Base-by-base conservation (phyloP, 2,329 filamentous ascomycete species). In the Calonectria henricotiae region DNA sequence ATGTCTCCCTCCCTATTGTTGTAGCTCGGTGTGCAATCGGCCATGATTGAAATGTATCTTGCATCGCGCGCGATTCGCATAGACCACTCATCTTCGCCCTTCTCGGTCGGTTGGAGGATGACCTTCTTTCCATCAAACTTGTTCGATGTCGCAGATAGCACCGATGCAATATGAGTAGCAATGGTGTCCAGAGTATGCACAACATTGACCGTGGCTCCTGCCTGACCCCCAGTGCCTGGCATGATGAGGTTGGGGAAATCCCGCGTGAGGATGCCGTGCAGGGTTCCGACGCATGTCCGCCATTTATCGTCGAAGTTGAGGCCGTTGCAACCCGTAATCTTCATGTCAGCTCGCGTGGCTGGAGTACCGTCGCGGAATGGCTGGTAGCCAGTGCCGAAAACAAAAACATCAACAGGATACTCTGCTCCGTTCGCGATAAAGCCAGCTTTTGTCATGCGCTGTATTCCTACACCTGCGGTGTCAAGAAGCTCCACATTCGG, bases 401-500 rank as follows among this genome's bases (percentile, higher is more conserved):
- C 27, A 3, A 68, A 30, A 20, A 68, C 39, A 41, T 68, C 60
- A 5, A 68, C 25, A 8, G 27, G 23, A 27, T 58, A 64, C 17
- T 68, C 66, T 35, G 62, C 32, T 1, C 37, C 60, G 8, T 30
- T 27, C 9, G 44, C 47, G 9, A 47, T 30, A 27, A 68, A 37
- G 4, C 66, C 66, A 32, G 43, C 41, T 9, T 55, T 51, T n/a
- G 55, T 71, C 32, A 43, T 39, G 5, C 20, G 25, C 5, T 66
- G 41, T 3, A 67, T 35, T 5, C 69, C 69, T 5, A 37, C 39
- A 3, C 71, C 71, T 11, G 68, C 20, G 1, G 69, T 92, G 76
- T 92, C 89, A 20, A 92, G 81, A 0, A 92, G 85, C 9, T 85
- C 83, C 4, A 92, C 90, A 72, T 90, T 86, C 0, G 84, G 79